These are phyloP conservation scores for Leptographium procerum DNA, from an alignment of 2,329 filamentous ascomycete genomes.

Conservation along the genomic window DNA sequence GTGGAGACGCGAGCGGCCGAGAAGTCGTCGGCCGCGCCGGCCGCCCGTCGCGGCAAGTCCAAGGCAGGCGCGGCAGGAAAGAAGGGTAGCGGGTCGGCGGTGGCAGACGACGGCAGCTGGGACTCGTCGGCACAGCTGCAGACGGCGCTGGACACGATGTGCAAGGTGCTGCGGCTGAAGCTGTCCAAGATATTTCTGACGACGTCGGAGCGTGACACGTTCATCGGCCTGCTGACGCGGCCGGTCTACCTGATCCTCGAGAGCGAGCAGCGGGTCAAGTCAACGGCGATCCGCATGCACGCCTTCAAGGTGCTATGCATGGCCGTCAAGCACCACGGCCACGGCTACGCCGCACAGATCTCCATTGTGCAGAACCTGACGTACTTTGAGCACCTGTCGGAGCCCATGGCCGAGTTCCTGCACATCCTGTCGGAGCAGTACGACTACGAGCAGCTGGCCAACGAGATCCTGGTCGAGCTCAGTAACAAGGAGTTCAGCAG, in stretches of 20 bases:
- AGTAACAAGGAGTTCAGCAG: conserved; percentile 98
- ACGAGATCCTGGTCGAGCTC: conserved; percentile 86
- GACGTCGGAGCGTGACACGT: conserved; percentile 91
- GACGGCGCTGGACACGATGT: conserved; percentile 83
- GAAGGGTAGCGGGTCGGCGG: conserved; percentile 51
- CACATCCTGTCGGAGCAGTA: conserved; percentile 95
- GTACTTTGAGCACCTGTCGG: conserved; percentile 97
- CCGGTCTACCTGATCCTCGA: conserved; percentile 91
- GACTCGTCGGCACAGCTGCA: conserved; percentile 84
- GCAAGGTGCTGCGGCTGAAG: conserved; percentile 88
- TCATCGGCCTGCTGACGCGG: conserved; percentile 81
- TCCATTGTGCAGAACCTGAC: conserved; percentile 96
- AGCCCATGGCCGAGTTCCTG: conserved; percentile 97
- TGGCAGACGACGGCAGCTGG: conserved; percentile 46
- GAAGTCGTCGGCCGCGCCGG: conserved; percentile 63
- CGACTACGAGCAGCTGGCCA: conserved; percentile 88
- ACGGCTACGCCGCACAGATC: conserved; percentile 92
- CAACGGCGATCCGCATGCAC: conserved; percentile 83
- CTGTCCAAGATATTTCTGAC: conserved; percentile 88
- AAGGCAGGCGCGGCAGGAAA: conserved; percentile 35
- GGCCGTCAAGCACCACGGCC: conserved; percentile 93
- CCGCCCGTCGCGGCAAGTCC: conserved; percentile 60
- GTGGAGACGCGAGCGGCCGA: conserved; percentile 90
- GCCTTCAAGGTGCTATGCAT: conserved; percentile 95
- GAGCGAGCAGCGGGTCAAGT: conserved; percentile 86